Conservation (phyloP, 2,329 filamentous ascomycete species). For the Trichoderma koningii region DNA sequence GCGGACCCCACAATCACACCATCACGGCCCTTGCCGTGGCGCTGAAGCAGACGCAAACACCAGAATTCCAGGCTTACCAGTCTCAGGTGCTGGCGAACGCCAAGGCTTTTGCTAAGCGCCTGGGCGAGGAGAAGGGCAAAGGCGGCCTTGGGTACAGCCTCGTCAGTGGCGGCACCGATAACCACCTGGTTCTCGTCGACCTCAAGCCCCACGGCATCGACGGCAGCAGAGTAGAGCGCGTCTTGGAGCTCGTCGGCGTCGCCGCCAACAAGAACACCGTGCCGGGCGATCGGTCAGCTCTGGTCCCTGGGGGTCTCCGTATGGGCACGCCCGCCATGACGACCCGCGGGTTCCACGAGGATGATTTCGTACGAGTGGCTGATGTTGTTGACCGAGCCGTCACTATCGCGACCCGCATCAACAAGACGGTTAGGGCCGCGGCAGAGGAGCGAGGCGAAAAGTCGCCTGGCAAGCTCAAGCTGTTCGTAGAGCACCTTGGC, state of each 20-base stretch:
- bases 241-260: slow-evolving; percentile 89
- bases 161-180: slow-evolving; percentile 93
- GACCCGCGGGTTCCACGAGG: slow-evolving; percentile 84
- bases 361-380: slow-evolving; percentile 84
- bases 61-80: slow-evolving; percentile 93
- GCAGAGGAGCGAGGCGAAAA: slow-evolving; percentile 68
- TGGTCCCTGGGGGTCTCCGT: slow-evolving; percentile 88
- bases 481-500: slow-evolving; percentile 68
- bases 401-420: slow-evolving; percentile 72
- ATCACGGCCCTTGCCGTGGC: slow-evolving; percentile 95
- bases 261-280: slow-evolving; percentile 99
- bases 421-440: slow-evolving; percentile 70
- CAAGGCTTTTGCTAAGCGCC: slow-evolving; percentile 74
- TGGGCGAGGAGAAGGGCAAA: slow-evolving; percentile 69
- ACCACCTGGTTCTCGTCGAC: slow-evolving; percentile 92
- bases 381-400: slow-evolving; percentile 85
- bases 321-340: slow-evolving; percentile 98
- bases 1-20: slow-evolving; percentile 98
- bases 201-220: slow-evolving; percentile 87
- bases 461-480: slow-evolving; percentile 63
- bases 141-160: slow-evolving; percentile 82
- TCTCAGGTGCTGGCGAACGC: slow-evolving; percentile 87
- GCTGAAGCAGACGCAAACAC: slow-evolving; percentile 85
- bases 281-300: slow-evolving; percentile 88
- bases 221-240: slow-evolving; percentile 83